phyloP scores from a whole-genome alignment of 345 rosid species.

The Camelina neglecta region DNA sequence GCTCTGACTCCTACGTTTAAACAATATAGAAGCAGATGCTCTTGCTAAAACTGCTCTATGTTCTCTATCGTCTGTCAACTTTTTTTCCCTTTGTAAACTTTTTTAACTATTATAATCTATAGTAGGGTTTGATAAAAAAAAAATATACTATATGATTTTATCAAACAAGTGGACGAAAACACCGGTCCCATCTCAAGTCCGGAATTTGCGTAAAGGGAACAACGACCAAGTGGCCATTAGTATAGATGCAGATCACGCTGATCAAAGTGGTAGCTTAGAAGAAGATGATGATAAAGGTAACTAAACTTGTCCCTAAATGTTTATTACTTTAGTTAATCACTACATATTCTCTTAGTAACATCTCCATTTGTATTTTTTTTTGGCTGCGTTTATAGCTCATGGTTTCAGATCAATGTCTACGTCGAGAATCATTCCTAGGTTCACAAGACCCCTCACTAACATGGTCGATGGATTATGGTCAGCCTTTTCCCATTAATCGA shows the following conservation, averaged over 20 bases:
- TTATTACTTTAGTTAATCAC: background rate
- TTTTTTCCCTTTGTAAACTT: too few relatives aligned
- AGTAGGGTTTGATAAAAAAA: too few relatives aligned
- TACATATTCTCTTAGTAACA: constrained; percentile 25
- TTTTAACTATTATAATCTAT: too few relatives aligned
- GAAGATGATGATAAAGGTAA: constrained; percentile 96
- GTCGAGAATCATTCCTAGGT: constrained; percentile 79
- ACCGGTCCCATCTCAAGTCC: constrained; percentile 73
- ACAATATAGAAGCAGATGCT: too few relatives aligned
- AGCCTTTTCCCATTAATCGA: constrained; percentile 23
- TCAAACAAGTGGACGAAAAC: constrained; percentile 73
- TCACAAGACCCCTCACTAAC: constrained; percentile 80
- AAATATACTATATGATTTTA: too few relatives aligned
- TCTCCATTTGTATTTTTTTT: background rate
- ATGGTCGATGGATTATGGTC: constrained; percentile 91
- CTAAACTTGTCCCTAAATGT: background rate
- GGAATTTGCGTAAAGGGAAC: constrained; percentile 83
- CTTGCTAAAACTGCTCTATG: too few relatives aligned
- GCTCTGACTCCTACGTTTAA: too few relatives aligned
- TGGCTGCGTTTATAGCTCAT: constrained; percentile 56
- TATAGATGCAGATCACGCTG: constrained; percentile 61
- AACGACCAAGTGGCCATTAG: constrained; percentile 92
- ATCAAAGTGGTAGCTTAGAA: constrained; percentile 57
- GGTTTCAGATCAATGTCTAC: constrained; percentile 93
- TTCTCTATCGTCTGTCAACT: too few relatives aligned